Evolutionary conservation across 352 stramenopile genomes (phyloP), one percentile per base, ranked within the genome.

Genomic region (Globisporangium paddicum): DNA sequence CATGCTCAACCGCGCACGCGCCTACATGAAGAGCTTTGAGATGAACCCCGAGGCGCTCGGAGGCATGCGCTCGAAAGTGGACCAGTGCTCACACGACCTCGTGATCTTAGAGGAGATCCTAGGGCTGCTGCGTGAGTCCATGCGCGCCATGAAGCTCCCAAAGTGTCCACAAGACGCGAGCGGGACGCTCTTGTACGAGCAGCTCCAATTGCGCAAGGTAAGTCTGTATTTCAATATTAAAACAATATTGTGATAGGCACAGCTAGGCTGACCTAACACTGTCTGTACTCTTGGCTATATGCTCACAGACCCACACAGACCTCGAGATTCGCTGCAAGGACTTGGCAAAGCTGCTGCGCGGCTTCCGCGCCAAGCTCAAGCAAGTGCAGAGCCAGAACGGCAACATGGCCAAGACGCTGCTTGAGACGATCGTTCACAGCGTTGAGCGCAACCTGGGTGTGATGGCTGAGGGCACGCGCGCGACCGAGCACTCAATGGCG

Each of bases 71-170:
- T 75, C 96, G 57, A 84, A 87, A 58, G 84, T 99, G 13, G 96
- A 88, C 53, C 84, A 82, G 41, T 93, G 97, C 58, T 91, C 93
- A 0, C 96, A 97, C 56, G 89, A 99, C 60, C 78, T 98, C 9
- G 98, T 98, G 34, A 60, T 98, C 28, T 69, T 99, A 14, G 95
- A 98, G 64, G 96, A 99, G 77, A 98, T 98, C 38, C 73, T 99
- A 21, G 92, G 90, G 34, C 96, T 98, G 42, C 64, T 99, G 28
- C 75, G 86, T 1, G 96, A 99, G 58, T 98, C 95, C 25, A 83
- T 99, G 42, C 87, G 87, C 32, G 77, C 90, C 23, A 90, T 98
- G 47, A 71, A 94, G 41, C 87, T 99, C 14, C 95, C 96, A 0
- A 78, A 77, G 21, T 88, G 97, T 53, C 93, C 95, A 8, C 73